Evolutionary conservation across 2,329 filamentous ascomycete genomes (phyloP).

Genomic region (Fusarium sp.): DNA sequence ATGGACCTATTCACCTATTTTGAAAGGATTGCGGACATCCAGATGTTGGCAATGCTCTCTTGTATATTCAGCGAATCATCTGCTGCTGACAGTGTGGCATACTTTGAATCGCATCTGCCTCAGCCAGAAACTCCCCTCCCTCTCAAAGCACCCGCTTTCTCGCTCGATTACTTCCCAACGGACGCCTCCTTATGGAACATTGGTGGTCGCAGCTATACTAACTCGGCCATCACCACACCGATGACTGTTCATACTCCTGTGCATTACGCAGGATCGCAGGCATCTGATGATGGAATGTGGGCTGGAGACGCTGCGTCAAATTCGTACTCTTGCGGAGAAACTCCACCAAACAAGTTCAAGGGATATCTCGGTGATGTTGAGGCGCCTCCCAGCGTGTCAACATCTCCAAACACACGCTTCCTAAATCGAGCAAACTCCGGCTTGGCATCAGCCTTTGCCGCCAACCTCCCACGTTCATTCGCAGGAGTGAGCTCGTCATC

Average conservation of each 20-base stretch:
- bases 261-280: conserved; percentile 68
- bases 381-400: conserved; percentile 69
- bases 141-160: conserved; percentile 77
- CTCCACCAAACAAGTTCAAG: conserved; percentile 68
- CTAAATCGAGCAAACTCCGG: conserved; percentile 70
- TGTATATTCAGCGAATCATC: conserved; percentile 77
- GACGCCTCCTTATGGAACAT: conserved; percentile 69
- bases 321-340: conserved; percentile 75
- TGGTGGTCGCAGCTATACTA: conserved; percentile 66
- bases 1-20: conserved; percentile 75
- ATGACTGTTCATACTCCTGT: conserved; percentile 70
- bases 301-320: conserved; percentile 68
- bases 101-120: conserved; percentile 69
- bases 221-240: conserved; percentile 71
- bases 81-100: conserved; percentile 69
- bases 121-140: conserved; percentile 74
- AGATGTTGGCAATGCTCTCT: conserved; percentile 81
- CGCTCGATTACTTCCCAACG: conserved; percentile 76
- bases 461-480: conserved; percentile 67
- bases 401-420: conserved; percentile 70
- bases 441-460: conserved; percentile 69
- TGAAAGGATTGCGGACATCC: conserved; percentile 73
- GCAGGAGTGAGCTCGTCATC: conserved; percentile 59
- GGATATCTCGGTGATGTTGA: conserved; percentile 64
- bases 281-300: conserved; percentile 70